Base-by-base conservation (phyloP, 2,329 filamentous ascomycete genomes). In the Fusarium oligoseptatum region DNA sequence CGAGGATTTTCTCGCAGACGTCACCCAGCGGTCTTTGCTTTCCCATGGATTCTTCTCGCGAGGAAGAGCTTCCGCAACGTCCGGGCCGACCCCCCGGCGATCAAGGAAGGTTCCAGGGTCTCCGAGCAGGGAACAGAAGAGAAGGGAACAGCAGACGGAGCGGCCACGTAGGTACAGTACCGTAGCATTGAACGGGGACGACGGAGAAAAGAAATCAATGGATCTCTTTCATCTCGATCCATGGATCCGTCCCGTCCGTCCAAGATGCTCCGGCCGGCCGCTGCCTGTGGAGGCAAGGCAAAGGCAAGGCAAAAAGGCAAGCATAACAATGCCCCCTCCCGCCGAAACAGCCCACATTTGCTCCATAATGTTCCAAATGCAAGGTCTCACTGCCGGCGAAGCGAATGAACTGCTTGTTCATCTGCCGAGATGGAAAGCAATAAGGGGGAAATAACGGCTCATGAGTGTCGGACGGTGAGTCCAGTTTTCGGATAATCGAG, bases 321-420 rank as follows among this genome's bases (percentile, higher is more conserved):
- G 72, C 72, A 74, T 72, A 56, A 67, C 50, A 73, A 58, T 58
- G 64, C 67, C 72, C 72, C 71, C 63, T 75, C 68, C 45, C 63
- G 62, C 60, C 66, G 72, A 73, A 75, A 75, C 72, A 73, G 65
- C 66, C 72, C 69, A 75, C 60, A 62, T 63, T 64, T 57, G 17
- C 64, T 60, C 71, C 68, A 71, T 71, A 62, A 68, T 61, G 60
- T 71, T 43, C 27, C 43, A 36, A 62, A 57, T 64, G 37, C 32
- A 24, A 52, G 56, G 72, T 75, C 68, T 75, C 72, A 75, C 72
- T 74, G 68, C 72, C 72, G 72, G 50, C 29, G 41, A 72, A 74
- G 57, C 56, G 43, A 72, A 32, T 29, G 67, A 64, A 55, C 60
- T 43, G 60, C 56, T 65, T 48, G 34, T 36, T 36, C 67, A 72